These are phyloP conservation scores for Neostapfia colusana DNA, from an alignment of 176 grass and related monocot genomes.

Conservation along the genomic window DNA sequence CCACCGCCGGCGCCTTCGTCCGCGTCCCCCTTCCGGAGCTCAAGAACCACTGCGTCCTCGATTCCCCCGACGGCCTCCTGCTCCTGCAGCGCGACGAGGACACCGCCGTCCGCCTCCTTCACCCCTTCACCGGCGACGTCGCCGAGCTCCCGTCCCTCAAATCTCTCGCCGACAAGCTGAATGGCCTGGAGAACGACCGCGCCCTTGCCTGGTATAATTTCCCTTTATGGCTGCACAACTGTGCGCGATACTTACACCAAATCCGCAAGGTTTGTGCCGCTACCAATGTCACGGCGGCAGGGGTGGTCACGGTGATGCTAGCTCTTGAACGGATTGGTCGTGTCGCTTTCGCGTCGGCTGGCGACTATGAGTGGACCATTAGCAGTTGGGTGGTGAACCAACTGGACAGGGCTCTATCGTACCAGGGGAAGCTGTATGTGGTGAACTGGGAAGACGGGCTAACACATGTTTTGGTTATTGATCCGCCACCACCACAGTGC, in stretches of 20 bases:
- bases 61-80: slow-evolving; percentile 29
- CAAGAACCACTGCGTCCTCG: slow-evolving; percentile 29
- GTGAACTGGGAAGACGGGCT: slow-evolving; percentile 16
- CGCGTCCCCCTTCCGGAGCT: slow-evolving; percentile 17
- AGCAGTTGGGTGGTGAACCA: slow-evolving; percentile 18
- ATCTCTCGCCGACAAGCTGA: neutral
- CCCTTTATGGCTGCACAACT: neutral
- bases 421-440: slow-evolving; percentile 28
- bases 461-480: neutral
- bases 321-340: neutral
- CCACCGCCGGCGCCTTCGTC: slow-evolving; percentile 22
- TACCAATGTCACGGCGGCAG: neutral
- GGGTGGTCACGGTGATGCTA: slow-evolving; percentile 2
- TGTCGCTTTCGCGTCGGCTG: neutral
- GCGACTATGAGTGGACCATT: neutral
- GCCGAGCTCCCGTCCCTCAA: slow-evolving; percentile 1
- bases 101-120: slow-evolving; percentile 5
- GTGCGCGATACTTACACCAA: neutral
- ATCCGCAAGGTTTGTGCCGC: slow-evolving; percentile 19
- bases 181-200: neutral
- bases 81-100: slow-evolving; percentile 26
- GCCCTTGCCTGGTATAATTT: neutral
- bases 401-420: neutral
- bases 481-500: neutral
- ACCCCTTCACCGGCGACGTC: slow-evolving; percentile 32